Evolutionary conservation across 371 early-diverging fungal species (phyloP).

Genomic region (Syncephalastrum contaminatum): DNA sequence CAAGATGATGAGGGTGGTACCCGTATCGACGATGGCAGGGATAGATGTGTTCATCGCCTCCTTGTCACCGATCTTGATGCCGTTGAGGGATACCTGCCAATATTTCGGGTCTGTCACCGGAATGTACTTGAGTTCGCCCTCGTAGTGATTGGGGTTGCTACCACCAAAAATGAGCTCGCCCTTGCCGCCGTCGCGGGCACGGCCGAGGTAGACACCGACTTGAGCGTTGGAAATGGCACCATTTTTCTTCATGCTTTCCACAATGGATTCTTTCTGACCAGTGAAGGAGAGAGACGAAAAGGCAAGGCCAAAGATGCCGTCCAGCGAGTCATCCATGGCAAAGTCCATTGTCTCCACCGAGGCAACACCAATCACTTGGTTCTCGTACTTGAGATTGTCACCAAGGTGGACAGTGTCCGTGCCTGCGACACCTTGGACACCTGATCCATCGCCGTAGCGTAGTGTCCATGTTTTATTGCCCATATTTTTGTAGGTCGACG

Average conservation of each 20-base stretch:
- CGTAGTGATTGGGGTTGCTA: constrained; percentile 32
- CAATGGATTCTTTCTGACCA: constrained; percentile 23
- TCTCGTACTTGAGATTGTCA: constrained; percentile 7
- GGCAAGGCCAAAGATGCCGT: constrained; percentile 58
- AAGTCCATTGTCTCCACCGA: constrained; percentile 27
- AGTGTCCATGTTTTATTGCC: constrained; percentile 32
- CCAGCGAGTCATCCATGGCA: constrained; percentile 37
- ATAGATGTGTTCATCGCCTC: constrained; percentile 11
- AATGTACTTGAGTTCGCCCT: constrained; percentile 46
- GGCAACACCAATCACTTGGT: constrained; percentile 38
- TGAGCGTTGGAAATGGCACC: constrained; percentile 24
- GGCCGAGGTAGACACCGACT: constrained; percentile 39
- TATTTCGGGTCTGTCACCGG: constrained; percentile 39
- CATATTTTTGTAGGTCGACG: constrained; percentile 14
- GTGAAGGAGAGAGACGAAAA: constrained; percentile 44
- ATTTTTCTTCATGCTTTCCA: constrained; percentile 20
- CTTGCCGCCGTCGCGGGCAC: constrained; percentile 27
- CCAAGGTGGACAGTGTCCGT: constrained; percentile 45
- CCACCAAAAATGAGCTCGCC: constrained; percentile 43
- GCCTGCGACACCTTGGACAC: constrained; percentile 40
- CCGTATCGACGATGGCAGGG: constrained; percentile 43
- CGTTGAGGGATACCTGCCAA: constrained; percentile 51
- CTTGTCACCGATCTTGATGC: constrained; percentile 29
- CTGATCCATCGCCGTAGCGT: constrained; percentile 55
- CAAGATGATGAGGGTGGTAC: constrained; percentile 27